Evolutionary conservation across 1,284 basidiomycete species (phyloP), one percentile per base, ranked within the genome.

Genomic region (Leccinum proximum): DNA sequence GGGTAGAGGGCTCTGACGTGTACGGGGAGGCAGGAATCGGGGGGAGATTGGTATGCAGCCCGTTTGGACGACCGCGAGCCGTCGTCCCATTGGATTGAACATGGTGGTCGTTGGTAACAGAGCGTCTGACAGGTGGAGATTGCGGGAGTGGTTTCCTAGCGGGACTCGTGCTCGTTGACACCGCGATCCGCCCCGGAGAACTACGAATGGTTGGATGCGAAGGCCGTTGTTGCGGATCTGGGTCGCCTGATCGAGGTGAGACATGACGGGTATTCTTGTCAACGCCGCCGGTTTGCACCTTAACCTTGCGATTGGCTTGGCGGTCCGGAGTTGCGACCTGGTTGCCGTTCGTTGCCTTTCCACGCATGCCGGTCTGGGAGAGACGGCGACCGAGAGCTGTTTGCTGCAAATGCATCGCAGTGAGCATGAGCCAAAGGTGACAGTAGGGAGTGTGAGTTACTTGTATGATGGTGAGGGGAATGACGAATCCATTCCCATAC

Each of bases 401-500:
- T 75, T 91, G 88, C 90, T 92, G 70, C 64, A 56, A 33, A 16
- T 14, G n/a, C 2, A 33, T 33, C 10, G 30, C 14, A 22, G 30
- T 71, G 18, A 75, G 73, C 26, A 40, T 16, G 14, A 18, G 62
- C 53, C 18, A 18, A 7, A 54, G 54, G 58, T 9, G 60, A 61
- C 59, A 62, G 59, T 8, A 60, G 53, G 56, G 48, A 60, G 59
- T 18, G 22, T 58, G 60, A 59, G 48, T 69, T 70, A 87, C 89
- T 80, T 97, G 96, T 16, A 97, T 88, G 67, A 94, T 85, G 5
- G 89, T 88, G 62, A 97, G 81, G 38, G 96, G 96, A 67, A 98
- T 96, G 40, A 98, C 90, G 74, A 97, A 94, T 16, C 87, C 91
- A 11, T 81, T 78, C 91, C 96, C 96, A 98, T 42, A 92, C 89